These are phyloP conservation scores for Hypomyces perniciosus DNA, from an alignment of 2,329 filamentous ascomycete species.

Conservation along the genomic window DNA sequence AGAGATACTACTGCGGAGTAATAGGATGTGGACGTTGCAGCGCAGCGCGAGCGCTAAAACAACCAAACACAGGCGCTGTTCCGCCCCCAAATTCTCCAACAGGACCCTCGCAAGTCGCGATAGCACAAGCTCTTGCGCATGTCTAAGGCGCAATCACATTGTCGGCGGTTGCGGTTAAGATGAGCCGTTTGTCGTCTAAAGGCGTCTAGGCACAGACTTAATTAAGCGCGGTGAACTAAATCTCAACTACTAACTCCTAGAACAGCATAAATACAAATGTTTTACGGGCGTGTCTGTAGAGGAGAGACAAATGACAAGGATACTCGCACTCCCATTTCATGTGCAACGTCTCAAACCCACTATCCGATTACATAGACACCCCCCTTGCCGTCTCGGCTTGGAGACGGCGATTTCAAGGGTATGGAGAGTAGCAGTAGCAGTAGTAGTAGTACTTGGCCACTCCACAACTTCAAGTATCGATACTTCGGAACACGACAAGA, in stretches of 20 bases:
- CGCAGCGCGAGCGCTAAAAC: constrained; percentile 3
- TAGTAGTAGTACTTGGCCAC: background rate
- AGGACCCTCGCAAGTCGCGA: background rate
- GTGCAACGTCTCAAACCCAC: no score
- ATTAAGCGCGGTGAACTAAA: no score
- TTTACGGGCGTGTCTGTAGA: constrained; percentile 3
- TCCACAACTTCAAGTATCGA: background rate
- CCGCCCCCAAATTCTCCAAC: background rate
- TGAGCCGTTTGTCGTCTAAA: background rate
- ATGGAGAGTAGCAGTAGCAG: no score
- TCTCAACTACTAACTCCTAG: background rate
- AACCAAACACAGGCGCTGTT: background rate
- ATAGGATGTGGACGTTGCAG: background rate
- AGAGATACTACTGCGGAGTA: no score
- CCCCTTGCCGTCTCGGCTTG: no score
- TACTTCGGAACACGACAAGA: background rate
- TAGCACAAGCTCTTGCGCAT: background rate
- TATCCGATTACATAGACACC: no score
- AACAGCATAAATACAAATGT: background rate
- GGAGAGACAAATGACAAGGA: background rate
- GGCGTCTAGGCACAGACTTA: background rate
- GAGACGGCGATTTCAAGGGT: no score
- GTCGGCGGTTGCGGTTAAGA: background rate
- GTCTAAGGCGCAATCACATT: background rate
- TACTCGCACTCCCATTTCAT: no score